Base-by-base conservation (phyloP, 805 yeast species). In the Yamadazyma paraphyllophila region DNA sequence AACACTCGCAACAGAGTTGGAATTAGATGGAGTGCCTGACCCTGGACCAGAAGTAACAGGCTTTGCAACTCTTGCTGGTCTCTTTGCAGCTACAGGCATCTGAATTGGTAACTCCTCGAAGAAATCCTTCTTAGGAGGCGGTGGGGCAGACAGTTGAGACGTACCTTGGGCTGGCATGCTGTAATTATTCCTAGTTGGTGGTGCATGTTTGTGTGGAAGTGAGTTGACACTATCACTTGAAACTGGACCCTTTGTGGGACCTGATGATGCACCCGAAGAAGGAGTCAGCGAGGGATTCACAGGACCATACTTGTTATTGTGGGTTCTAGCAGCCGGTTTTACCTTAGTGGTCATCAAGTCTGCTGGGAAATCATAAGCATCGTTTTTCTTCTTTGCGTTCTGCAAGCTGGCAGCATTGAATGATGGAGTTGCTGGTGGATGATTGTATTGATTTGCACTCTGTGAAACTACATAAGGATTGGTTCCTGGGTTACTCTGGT, bases 301-400 rank as follows among this genome's bases (percentile, higher is more conserved):
- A 14, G 54, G 54, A 4, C 45, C 47, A 48, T 48, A 48, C 37
- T 36, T 47, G 12, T 35, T 46, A 29, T 8, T 15, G 5, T 34
- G 43, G 16, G 41, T 43, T 59, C 78, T 37, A 60, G 74, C 51
- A 51, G 75, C 55, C 56, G 77, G 66, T 60, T 71, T 50, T 46
- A 67, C 35, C 15, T 29, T 31, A 14, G 41, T 69, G 1, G 74
- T 65, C 10, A 83, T 63, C 36, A 85, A 59, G 37, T 73, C 80
- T 15, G 70, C 65, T 1, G 92, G 92, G 56, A 85, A 83, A 57
- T 85, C 94, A 54, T 83, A 85, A 0, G 90, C 89, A 64, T 84
- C 88, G n/a, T 83, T 77, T 58, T 80, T 82, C 54, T 77, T 76
- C 60, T 82, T 82, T 33, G 69, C 68, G n/a, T 62, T 64, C 43